Base-by-base conservation (phyloP, 108 stramenopile genomes). In the Skeletonema grethae region DNA sequence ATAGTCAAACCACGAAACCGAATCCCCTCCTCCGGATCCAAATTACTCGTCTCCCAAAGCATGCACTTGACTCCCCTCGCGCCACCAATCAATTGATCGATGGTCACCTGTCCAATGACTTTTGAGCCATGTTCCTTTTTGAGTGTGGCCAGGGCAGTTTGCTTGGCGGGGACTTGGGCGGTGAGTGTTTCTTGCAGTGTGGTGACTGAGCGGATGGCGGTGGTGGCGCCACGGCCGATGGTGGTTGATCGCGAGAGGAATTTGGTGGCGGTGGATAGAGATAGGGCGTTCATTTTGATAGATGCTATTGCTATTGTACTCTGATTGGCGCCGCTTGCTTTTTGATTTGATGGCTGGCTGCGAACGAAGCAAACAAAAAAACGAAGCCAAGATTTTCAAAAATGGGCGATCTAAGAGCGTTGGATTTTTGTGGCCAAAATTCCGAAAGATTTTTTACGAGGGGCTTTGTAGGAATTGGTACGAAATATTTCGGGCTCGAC, bases 21-120 rank as follows among this genome's bases (percentile, higher is more conserved):
- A 83, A 99, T 99, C 31, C 99, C 99, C 84, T 99, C 99, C 35
- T 97, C 91, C 9, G 99, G 83, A 78, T 99, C 99, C 70, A 99
- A 90, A 80, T 98, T 96, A 67, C 96, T 97, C 34, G 99, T 99
- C 70, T 99, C 99, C 98, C 98, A 99, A 65, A 98, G 74, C 97
- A 99, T 98, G 84, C 97, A 98, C 83, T 99, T 98, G 69, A 99
- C 97, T 35, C 95, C 92, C 61, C 99, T 92, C 18, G 97, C 98
- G 2, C 99, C 99, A 28, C 99, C 99, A 67, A 98, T 95, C 63
- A 95, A 90, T 83, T 98, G 97, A 76, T 96, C 96, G 59, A 97
- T 93, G 55, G 97, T 96, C 7, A 98, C 98, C 83, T 98, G 86
- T 5, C 98, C 99, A 59, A 99, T 95, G 57, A 96, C 95, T 55